Percentiles rank a stretch among this genome's conserved stretches.
Conservation (phyloP, 441 rosid species). For the Gossypium trilobum region DNA sequence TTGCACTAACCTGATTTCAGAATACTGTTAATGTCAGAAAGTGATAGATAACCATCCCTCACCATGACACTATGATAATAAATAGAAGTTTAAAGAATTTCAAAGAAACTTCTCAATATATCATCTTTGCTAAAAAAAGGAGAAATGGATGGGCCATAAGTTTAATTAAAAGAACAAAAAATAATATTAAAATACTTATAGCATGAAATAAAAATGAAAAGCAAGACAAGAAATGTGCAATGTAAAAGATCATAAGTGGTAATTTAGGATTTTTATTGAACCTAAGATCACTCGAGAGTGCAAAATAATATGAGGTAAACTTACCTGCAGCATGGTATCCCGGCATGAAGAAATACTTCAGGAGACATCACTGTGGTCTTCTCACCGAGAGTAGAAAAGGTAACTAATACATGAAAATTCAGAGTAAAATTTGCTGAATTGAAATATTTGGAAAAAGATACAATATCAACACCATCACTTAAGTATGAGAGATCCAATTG, state of each 20-base stretch:
- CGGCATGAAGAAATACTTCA: constrained; percentile 79
- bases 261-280: constrained; percentile 1
- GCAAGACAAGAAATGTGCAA: constrained; percentile 1
- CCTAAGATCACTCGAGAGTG: background rate
- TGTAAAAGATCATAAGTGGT: background rate
- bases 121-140: background rate
- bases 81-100: constrained; percentile 2
- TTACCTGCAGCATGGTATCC: constrained; percentile 97
- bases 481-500: background rate
- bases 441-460: constrained; percentile 6
- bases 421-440: constrained; percentile 16
- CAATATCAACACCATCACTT: constrained; percentile 10
- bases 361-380: constrained; percentile 98
- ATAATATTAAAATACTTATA: background rate
- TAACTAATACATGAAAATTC: constrained; percentile 41
- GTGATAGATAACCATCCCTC: constrained; percentile 8
- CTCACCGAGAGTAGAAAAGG: constrained; percentile 85
- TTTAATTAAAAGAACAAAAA: background rate
- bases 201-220: background rate
- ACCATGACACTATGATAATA: background rate
- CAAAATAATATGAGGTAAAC: constrained; percentile 23
- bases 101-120: background rate
- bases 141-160: background rate
- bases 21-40: constrained; percentile 22
- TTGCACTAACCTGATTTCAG: constrained; percentile 78